These are phyloP conservation scores for Atkinsonella texensis DNA, from an alignment of 2,329 filamentous ascomycete species.

Conservation along the genomic window DNA sequence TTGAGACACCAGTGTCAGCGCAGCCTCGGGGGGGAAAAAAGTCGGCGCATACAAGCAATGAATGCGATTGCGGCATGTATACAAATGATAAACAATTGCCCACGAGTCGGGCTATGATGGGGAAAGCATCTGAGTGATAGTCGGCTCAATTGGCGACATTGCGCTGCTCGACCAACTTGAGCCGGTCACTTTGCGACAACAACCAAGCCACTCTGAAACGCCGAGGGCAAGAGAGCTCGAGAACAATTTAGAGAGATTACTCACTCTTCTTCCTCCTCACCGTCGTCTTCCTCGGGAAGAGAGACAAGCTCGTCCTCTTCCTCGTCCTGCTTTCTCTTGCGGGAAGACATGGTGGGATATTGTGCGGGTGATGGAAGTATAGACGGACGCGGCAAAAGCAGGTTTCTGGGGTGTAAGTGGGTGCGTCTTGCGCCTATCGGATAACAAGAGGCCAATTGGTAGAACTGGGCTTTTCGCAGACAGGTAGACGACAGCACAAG, in stretches of 20 bases:
- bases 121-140: not conserved
- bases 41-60: not conserved
- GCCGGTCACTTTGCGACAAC: not conserved
- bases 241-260: constrained; percentile 11
- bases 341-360: constrained; percentile 31
- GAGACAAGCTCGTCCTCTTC: constrained; percentile 43
- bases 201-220: no score
- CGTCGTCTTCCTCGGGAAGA: constrained; percentile 38
- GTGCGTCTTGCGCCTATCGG: not conserved
- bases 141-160: not conserved
- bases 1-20: not conserved
- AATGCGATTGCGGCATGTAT: not conserved
- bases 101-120: no score
- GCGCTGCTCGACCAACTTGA: not conserved
- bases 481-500: not conserved
- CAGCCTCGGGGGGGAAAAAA: not conserved
- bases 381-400: not conserved
- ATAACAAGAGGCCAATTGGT: constrained; percentile 1
- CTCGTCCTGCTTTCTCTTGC: constrained; percentile 49
- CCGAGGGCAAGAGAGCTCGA: not conserved
- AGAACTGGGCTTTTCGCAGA: not conserved
- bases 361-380: not conserved
- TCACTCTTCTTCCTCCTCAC: constrained; percentile 44
- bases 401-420: constrained; percentile 5
- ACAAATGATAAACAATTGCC: not conserved